Percentiles rank a stretch among this genome's conserved stretches.
phyloP scores from a whole-genome alignment of 2,329 filamentous ascomycete species.

The Cytospora mali region DNA sequence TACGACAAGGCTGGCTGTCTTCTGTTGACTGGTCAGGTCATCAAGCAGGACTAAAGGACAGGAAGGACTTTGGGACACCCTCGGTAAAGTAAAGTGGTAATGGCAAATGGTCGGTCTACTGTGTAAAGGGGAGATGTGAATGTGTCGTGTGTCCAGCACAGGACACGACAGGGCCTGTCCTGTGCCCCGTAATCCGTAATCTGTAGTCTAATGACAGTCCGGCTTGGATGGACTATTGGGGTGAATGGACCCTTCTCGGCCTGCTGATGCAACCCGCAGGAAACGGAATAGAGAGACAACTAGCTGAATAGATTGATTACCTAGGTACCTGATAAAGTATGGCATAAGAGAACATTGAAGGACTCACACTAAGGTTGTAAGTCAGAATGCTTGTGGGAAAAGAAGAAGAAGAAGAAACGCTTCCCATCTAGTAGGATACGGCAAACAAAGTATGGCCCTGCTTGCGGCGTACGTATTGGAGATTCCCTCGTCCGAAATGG shows the following conservation, averaged over 20 bases:
- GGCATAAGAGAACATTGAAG: no score
- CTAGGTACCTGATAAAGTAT: no score
- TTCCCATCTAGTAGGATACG: not conserved
- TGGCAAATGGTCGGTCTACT: not conserved
- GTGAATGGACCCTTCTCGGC: no score
- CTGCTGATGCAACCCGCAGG: no score
- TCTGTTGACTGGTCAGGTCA: not conserved
- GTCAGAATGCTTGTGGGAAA: no score
- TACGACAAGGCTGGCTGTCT: not conserved
- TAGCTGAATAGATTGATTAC: no score
- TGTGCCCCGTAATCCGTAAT: conserved; percentile 1
- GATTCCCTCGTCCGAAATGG: conserved; percentile 6
- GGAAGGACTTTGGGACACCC: not conserved
- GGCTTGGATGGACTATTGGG: no score
- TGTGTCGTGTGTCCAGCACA: not conserved
- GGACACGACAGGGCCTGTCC: not conserved
- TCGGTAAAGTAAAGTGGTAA: not conserved
- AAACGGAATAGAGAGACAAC: no score
- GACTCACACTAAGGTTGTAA: no score
- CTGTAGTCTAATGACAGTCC: not conserved
- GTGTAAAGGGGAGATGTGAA: not conserved
- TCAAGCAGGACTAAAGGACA: not conserved
- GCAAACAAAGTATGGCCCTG: not conserved
- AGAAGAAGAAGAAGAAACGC: not conserved
- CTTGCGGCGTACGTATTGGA: conserved; percentile 1